Evolutionary conservation across 805 yeast genomes (phyloP), one percentile per base, ranked within the genome.

Genomic region (Suhomyces tanzawaensis): DNA sequence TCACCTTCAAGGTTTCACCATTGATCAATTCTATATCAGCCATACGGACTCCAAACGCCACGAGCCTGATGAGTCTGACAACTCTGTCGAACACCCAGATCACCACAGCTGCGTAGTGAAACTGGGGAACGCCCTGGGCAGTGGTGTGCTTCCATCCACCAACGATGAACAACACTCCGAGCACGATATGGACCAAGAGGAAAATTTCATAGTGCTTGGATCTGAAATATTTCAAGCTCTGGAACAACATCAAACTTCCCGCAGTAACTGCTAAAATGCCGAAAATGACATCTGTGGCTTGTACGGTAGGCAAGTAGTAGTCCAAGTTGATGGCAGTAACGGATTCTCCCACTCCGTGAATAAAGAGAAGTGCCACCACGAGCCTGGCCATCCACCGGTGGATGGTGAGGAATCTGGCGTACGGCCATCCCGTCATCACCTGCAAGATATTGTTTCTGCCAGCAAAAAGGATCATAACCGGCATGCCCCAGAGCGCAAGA

Each of bases 51-150:
- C 95, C 95, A 44, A 82, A 81, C 22, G 63, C 52, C 11, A 72
- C 37, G 2, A 86, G 57, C 36, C 87, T 71, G 1, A 71, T 61
- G 8, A 81, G 42, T 45, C 95, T 71, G 11, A 75, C 51, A 0
- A 77, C 42, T 39, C 90, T 66, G 53, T 88, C 95, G 46, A 78
- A 69, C 1, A 66, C 71, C 95, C 95, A 88, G 6, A 87, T 65
- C 0, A 77, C 81, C 42, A 77, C 70, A 7, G 81, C 53, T 4
- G 78, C 73, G 40, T 75, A 78, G 42, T 58, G 52, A n/a, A 62
- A 74, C 57, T 64, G 56, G 19, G 51, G 51, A 14, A 63, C 46
- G 61, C 61, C 48, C 13, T 41, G 40, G 29, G 42, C 47, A 71
- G 65, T 55, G 79, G 69, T 64, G 69, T 40, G 72, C 45, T 54